Conservation (phyloP, 192 early-diverging fungal genomes). For the Backusella macrospora region DNA sequence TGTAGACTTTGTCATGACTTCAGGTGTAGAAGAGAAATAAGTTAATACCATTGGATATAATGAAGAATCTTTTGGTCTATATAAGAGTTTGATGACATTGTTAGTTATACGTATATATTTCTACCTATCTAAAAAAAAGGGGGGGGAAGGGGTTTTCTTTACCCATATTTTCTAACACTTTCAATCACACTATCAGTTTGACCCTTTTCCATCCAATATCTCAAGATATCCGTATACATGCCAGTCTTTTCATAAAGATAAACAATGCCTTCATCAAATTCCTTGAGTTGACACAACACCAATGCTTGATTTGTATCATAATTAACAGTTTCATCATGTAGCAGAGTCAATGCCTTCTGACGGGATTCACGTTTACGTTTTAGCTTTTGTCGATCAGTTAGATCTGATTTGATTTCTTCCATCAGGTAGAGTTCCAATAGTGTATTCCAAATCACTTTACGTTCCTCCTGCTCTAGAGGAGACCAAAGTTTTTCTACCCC, state of each 20-base stretch:
- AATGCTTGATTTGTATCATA: conserved; percentile 94
- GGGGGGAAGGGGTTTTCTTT: too few relatives aligned
- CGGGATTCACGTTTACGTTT: conserved; percentile 29
- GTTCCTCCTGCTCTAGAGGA: conserved; percentile 58
- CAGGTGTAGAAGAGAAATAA: conserved; percentile 74
- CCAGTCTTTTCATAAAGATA: conserved; percentile 86
- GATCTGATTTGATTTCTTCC: not conserved
- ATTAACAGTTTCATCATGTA: conserved; percentile 67
- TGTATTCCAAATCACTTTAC: conserved; percentile 86
- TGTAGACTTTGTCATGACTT: conserved; percentile 57
- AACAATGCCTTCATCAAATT: conserved; percentile 84
- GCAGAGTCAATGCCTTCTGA: conserved; percentile 69
- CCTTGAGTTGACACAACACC: conserved; percentile 84
- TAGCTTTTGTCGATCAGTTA: not conserved
- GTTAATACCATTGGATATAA: conserved; percentile 70
- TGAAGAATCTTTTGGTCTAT: conserved; percentile 63
- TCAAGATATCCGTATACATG: conserved; percentile 73
- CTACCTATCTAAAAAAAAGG: too few relatives aligned
- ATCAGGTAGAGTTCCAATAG: conserved; percentile 88
- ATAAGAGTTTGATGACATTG: not conserved
- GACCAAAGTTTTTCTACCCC: not conserved
- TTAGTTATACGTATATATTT: not conserved
- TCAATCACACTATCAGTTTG: conserved; percentile 67
- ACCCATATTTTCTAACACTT: conserved; percentile 66
- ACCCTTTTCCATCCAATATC: conserved; percentile 73